Conservation (phyloP, 2,329 filamentous ascomycete genomes). For the Ophiosphaerella korrae region DNA sequence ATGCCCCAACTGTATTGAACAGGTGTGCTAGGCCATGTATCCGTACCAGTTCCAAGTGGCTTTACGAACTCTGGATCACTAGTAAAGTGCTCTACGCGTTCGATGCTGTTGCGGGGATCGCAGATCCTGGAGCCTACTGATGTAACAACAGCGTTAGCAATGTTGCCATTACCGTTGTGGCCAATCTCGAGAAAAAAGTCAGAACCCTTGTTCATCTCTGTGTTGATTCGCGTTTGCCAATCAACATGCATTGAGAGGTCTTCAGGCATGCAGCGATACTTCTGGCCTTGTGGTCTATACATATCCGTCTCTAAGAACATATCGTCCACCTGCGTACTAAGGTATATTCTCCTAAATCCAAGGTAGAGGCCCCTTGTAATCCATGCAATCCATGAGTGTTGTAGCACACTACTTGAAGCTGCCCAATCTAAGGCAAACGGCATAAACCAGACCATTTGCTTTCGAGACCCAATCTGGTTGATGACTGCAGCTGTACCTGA, state of each 20-base stretch:
- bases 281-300: slow-evolving; percentile 51
- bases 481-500: slow-evolving; percentile 63
- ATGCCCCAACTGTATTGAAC: slow-evolving; percentile 56
- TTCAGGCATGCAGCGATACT: slow-evolving; percentile 54
- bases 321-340: slow-evolving; percentile 66
- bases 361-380: slow-evolving; percentile 63
- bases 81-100: slow-evolving; percentile 48
- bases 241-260: slow-evolving; percentile 37
- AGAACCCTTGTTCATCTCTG: slow-evolving; percentile 42
- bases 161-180: slow-evolving; percentile 47
- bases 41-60: slow-evolving; percentile 42
- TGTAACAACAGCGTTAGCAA: slow-evolving; percentile 37
- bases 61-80: slow-evolving; percentile 55
- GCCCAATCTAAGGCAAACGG: slow-evolving; percentile 59
- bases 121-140: slow-evolving; percentile 30
- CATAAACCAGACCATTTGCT: slow-evolving; percentile 68
- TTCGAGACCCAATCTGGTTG: slow-evolving; percentile 61
- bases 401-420: slow-evolving; percentile 61
- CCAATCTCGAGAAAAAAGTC: slow-evolving; percentile 46
- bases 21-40: slow-evolving; percentile 50
- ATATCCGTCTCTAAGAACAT: slow-evolving; percentile 60
- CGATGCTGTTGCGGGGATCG: slow-evolving; percentile 35
- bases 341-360: slow-evolving; percentile 61
- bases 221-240: slow-evolving; percentile 39
- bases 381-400: slow-evolving; percentile 68